Conservation (phyloP, 1,139 yeast species). For the Kodamaea sp. region DNA sequence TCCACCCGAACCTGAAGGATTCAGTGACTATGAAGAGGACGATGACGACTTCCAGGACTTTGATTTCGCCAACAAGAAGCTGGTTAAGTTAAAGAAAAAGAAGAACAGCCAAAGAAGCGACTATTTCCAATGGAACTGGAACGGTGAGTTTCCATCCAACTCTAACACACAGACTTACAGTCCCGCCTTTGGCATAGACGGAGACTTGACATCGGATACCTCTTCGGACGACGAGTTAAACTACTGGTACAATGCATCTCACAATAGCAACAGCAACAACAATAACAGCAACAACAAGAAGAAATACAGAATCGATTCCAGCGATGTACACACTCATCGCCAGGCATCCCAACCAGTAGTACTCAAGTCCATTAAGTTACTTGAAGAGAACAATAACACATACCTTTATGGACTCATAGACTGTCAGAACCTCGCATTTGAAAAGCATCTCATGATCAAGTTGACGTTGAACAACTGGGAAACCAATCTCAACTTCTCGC, state of each 20-base stretch:
- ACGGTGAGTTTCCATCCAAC: slow-evolving; percentile 10
- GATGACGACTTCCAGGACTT: slow-evolving; percentile 14
- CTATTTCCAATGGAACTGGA: slow-evolving; percentile 19
- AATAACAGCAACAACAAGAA: slow-evolving; percentile 1
- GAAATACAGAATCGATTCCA: slow-evolving; percentile 13
- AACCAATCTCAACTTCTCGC: slow-evolving; percentile 30
- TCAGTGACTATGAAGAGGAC: slow-evolving; percentile 18
- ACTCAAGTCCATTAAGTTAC: slow-evolving; percentile 9
- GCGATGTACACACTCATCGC: slow-evolving; percentile 14
- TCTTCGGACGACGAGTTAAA: slow-evolving; percentile 22
- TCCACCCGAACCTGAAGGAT: slow-evolving; percentile 19
- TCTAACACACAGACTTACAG: slow-evolving; percentile 2
- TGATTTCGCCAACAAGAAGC: slow-evolving; percentile 3
- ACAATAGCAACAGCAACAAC: not conserved
- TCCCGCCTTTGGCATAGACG: slow-evolving; percentile 5
- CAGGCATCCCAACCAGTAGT: slow-evolving; percentile 6
- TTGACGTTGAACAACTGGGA: slow-evolving; percentile 43
- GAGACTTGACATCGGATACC: slow-evolving; percentile 17
- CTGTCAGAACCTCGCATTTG: slow-evolving; percentile 41
- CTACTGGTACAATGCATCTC: slow-evolving; percentile 10
- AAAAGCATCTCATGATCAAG: slow-evolving; percentile 37
- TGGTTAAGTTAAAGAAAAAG: slow-evolving; percentile 3
- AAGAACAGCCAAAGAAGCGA: slow-evolving; percentile 3
- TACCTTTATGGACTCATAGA: slow-evolving; percentile 30
- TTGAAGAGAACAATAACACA: slow-evolving; percentile 7